These are phyloP conservation scores for Phlebiopsis gigantea DNA, from an alignment of 768 basidiomycete genomes.

Conservation along the genomic window DNA sequence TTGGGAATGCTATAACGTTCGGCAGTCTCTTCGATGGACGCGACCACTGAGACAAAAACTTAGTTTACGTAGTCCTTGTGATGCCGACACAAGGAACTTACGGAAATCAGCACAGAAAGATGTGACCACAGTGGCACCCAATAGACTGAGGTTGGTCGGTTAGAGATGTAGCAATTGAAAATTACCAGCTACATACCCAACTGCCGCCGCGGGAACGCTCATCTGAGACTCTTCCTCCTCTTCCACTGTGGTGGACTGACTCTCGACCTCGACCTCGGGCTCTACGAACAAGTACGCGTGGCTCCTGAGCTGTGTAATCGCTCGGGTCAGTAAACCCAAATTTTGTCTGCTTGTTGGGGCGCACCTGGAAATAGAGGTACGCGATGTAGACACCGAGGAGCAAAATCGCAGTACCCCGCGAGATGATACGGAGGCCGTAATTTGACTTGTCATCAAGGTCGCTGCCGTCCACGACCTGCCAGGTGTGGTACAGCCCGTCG, in stretches of 20 bases:
- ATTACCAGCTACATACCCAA: conserved; percentile 32
- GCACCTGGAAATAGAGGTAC: conserved; percentile 73
- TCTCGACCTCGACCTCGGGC: neutral
- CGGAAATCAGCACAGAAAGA: conserved; percentile 87
- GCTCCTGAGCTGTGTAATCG: conserved; percentile 51
- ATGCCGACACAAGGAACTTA: conserved; percentile 32
- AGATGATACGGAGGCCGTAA: conserved; percentile 65
- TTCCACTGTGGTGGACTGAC: too few relatives aligned
- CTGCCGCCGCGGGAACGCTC: conserved; percentile 62
- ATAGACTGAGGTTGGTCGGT: conserved; percentile 39
- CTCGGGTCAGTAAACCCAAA: neutral
- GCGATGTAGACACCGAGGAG: conserved; percentile 69
- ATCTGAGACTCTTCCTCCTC: conserved; percentile 46
- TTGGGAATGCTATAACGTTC: conserved; percentile 76
- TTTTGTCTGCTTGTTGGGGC: conserved; percentile 9
- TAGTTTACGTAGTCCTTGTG: neutral
- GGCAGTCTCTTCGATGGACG: conserved; percentile 90
- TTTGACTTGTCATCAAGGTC: conserved; percentile 20
- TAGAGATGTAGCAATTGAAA: neutral
- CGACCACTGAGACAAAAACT: conserved; percentile 53
- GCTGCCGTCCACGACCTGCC: conserved; percentile 11
- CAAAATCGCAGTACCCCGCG: conserved; percentile 74
- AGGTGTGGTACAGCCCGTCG: conserved; percentile 4
- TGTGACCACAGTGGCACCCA: conserved; percentile 73
- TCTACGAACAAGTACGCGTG: conserved; percentile 60